Conservation (phyloP, 306 rosid genomes). For the Prunus armeniaca region DNA sequence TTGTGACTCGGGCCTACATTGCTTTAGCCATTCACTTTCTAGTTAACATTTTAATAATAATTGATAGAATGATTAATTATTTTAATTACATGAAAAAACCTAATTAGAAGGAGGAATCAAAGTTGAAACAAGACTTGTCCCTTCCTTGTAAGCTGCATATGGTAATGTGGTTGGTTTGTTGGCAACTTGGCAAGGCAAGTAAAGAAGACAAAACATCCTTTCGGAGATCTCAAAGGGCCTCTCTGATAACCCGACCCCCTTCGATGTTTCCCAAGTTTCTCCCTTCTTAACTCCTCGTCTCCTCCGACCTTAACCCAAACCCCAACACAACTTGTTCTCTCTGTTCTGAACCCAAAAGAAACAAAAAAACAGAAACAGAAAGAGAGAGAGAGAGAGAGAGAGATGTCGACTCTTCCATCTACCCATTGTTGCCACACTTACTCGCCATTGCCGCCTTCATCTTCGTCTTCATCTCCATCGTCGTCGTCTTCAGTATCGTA, state of each 20-base stretch:
- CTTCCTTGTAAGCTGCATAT: neutral
- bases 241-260: neutral
- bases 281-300: neutral
- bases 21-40: too few species aligned
- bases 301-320: constrained; percentile 1
- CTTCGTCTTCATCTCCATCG: constrained; percentile 2
- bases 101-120: neutral
- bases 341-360: neutral
- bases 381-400: neutral
- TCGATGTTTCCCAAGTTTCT: constrained; percentile 47
- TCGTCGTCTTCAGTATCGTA: constrained; percentile 8
- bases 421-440: constrained; percentile 43
- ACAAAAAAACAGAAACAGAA: neutral
- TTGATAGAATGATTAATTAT: neutral
- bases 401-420: constrained; percentile 62
- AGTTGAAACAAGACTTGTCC: neutral
- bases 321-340: too few species aligned
- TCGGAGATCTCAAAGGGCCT: constrained; percentile 83
- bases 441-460: constrained; percentile 4
- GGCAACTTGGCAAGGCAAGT: neutral
- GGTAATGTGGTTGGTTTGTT: neutral
- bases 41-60: too few species aligned
- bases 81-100: neutral
- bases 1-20: too few species aligned
- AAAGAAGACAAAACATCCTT: constrained; percentile 35